phyloP scores from a whole-genome alignment of 164 flowering plant genomes.

The Nelumbo lutea region DNA sequence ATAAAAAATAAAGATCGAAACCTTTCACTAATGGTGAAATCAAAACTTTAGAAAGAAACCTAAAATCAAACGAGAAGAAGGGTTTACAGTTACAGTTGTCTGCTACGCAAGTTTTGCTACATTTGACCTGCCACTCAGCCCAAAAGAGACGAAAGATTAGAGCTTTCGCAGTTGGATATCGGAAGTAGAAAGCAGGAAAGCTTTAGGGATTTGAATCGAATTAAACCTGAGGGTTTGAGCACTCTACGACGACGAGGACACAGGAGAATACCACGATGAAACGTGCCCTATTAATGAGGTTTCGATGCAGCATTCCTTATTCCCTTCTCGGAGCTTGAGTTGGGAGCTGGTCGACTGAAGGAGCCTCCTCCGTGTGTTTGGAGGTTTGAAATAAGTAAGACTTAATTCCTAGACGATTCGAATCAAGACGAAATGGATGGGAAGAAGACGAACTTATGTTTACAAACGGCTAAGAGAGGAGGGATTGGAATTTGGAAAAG shows the following conservation, averaged over 20 bases:
- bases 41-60: background rate
- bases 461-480: too few species aligned
- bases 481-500: too few species aligned
- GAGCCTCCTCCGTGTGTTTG: too few species aligned
- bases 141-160: background rate
- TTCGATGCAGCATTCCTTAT: too few species aligned
- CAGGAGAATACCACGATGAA: slow-evolving; percentile 2
- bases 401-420: too few species aligned
- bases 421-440: too few species aligned
- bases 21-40: background rate
- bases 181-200: background rate
- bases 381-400: too few species aligned
- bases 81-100: slow-evolving; percentile 61
- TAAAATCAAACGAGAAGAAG: background rate
- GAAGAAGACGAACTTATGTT: too few species aligned
- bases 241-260: slow-evolving; percentile 16
- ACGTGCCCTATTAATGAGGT: slow-evolving; percentile 3
- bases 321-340: too few species aligned
- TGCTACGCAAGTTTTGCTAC: slow-evolving; percentile 72
- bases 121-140: slow-evolving; percentile 34
- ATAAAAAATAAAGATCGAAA: background rate
- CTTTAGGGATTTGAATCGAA: background rate
- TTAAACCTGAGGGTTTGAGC: slow-evolving; percentile 13
- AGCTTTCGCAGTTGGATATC: background rate
- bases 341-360: too few species aligned